Conservation (phyloP, 768 basidiomycete species). For the Xerocomellus dryophilus region DNA sequence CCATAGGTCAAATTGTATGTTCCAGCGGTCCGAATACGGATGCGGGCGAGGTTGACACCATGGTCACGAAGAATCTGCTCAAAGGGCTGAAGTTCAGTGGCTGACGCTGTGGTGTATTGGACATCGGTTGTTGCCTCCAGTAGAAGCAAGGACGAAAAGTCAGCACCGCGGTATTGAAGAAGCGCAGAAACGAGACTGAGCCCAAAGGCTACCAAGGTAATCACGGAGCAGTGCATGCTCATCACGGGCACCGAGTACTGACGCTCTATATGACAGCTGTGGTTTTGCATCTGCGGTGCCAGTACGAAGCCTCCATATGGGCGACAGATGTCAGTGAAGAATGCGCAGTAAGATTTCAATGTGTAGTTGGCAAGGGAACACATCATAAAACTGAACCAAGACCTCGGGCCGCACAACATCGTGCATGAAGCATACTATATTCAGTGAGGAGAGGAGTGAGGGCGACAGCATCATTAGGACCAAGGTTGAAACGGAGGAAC, state of each 20-base stretch:
- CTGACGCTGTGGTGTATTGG: not conserved
- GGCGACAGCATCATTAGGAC: too few species aligned
- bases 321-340: too few species aligned
- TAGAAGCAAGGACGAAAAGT: constrained; percentile 17
- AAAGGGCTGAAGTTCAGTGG: constrained; percentile 1
- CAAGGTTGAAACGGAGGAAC: too few species aligned
- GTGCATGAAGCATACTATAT: too few species aligned
- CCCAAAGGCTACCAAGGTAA: not conserved
- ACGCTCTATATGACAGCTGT: not conserved
- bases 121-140: constrained; percentile 7
- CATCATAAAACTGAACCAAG: too few species aligned
- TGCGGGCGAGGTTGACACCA: constrained; percentile 16
- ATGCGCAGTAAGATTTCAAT: too few species aligned
- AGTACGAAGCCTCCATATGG: too few species aligned
- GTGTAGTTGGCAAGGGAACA: too few species aligned
- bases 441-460: too few species aligned
- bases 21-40: constrained; percentile 12
- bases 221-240: not conserved
- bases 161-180: constrained; percentile 7
- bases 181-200: constrained; percentile 11
- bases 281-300: not conserved
- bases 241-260: not conserved
- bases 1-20: constrained; percentile 10
- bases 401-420: too few species aligned
- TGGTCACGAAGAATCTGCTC: constrained; percentile 5